phyloP scores from a whole-genome alignment of 1,284 basidiomycete genomes.

The Xanthoconium separans region DNA sequence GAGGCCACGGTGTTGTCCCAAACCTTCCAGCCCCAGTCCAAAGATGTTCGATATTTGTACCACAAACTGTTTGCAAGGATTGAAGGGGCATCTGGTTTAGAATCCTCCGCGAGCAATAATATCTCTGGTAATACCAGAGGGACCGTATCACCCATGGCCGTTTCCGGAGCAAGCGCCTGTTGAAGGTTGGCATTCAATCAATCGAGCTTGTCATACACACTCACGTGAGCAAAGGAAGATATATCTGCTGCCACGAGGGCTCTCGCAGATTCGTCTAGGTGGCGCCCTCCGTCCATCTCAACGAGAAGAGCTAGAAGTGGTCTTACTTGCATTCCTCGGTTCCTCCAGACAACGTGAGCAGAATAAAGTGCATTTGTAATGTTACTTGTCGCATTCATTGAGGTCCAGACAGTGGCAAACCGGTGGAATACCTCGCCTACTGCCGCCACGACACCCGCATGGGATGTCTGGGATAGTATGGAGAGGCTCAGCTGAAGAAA shows the following conservation, averaged over 20 bases:
- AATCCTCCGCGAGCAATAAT: constrained; percentile 56
- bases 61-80: constrained; percentile 72
- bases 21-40: constrained; percentile 73
- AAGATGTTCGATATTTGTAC: constrained; percentile 72
- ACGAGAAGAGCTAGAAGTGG: constrained; percentile 58
- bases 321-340: constrained; percentile 61
- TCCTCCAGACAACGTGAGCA: constrained; percentile 62
- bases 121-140: constrained; percentile 68
- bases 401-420: constrained; percentile 70
- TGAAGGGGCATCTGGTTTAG: constrained; percentile 56
- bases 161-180: constrained; percentile 47
- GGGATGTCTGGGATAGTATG: constrained; percentile 42
- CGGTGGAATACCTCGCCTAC: constrained; percentile 66
- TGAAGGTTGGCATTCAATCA: neutral
- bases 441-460: constrained; percentile 52
- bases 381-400: constrained; percentile 60
- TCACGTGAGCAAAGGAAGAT: constrained; percentile 56
- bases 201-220: constrained; percentile 17
- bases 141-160: constrained; percentile 47
- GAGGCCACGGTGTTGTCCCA: constrained; percentile 78
- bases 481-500: constrained; percentile 55
- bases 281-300: constrained; percentile 58
- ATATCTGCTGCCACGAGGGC: constrained; percentile 60
- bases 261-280: constrained; percentile 53
- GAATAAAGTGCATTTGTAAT: constrained; percentile 61